Conservation (phyloP, 495 filamentous ascomycete genomes). For the Hamigera avellanea region DNA sequence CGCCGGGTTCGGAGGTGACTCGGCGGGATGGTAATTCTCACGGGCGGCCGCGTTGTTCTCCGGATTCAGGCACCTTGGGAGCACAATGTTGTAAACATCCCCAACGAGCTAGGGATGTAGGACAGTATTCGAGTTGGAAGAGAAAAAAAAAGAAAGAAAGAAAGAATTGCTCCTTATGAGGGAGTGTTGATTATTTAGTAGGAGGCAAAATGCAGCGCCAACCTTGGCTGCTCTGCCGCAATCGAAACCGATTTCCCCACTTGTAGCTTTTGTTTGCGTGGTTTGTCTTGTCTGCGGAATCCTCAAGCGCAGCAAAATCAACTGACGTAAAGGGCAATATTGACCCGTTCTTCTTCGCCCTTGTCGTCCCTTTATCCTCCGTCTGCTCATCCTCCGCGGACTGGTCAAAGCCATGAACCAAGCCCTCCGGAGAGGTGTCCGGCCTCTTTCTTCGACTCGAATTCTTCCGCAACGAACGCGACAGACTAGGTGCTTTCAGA, state of each 20-base stretch:
- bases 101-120: background rate
- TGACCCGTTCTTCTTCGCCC: conserved; percentile 1
- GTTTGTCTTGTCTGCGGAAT: background rate
- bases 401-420: conserved; percentile 18
- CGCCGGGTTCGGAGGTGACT: conserved; percentile 2
- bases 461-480: conserved; percentile 19
- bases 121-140: conserved; percentile 1
- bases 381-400: conserved; percentile 2
- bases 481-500: conserved; percentile 31
- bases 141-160: background rate
- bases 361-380: conserved; percentile 3
- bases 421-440: conserved; percentile 26
- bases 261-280: conserved; percentile 1
- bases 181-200: too few species aligned
- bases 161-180: too few species aligned
- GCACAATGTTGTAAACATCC: too few species aligned
- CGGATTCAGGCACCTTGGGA: too few species aligned
- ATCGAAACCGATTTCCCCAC: conserved; percentile 2
- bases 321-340: conserved; percentile 23
- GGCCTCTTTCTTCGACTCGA: conserved; percentile 27
- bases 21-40: background rate
- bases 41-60: background rate
- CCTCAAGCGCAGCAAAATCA: conserved; percentile 2
- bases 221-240: conserved; percentile 6
- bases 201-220: too few species aligned